Base-by-base conservation (phyloP, 2,329 filamentous ascomycete species). In the Thielaviopsis euricoi region DNA sequence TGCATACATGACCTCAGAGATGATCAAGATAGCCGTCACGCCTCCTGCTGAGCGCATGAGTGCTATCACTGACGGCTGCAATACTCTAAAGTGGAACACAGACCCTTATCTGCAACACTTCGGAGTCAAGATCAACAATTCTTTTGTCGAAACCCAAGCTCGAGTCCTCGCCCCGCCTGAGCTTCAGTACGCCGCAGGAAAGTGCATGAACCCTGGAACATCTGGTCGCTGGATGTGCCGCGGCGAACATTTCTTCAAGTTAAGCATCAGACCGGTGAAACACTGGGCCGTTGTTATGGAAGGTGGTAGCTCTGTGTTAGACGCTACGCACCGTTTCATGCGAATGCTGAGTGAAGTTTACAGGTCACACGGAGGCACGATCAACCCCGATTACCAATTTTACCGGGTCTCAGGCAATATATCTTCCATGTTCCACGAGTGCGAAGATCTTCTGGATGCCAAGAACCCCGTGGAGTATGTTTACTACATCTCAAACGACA, bases 21-120 rank as follows among this genome's bases (percentile, higher is more conserved):
- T 98, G 93, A 96, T 98, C 73, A 91, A 86, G 69, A 89, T 91
- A 65, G 90, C 91, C 0, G 91, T 95, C 4, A 88, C 86, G 6
- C 78, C 84, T 1, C 93, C 93, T 0, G 67, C 68, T 0, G 68
- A 82, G 29, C 86, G 93, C n/a, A 79, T 81, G 63, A 64, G 67
- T 0, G 80, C 86, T 21, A 89, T 97, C 63, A 71, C 82, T 53
- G 68, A 78, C 3, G 86, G 86, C 17, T 79, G 95, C 9, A 66
- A 71, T 0, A 78, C 85, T 62, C 75, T 91, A 0, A 73, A 81
- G 10, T 93, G 88, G 81, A 63, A 65, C 1, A 66, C 76, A 0
- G 93, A 98, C 63, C 79, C 76, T 0, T 83, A 86, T 53, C 75
- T 96, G 0, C 73, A 73, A 1, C 76, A 82, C 54, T 97, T 90